These are phyloP conservation scores for Scheffersomyces segobiensis DNA, from an alignment of 1,139 yeast species.

Conservation along the genomic window DNA sequence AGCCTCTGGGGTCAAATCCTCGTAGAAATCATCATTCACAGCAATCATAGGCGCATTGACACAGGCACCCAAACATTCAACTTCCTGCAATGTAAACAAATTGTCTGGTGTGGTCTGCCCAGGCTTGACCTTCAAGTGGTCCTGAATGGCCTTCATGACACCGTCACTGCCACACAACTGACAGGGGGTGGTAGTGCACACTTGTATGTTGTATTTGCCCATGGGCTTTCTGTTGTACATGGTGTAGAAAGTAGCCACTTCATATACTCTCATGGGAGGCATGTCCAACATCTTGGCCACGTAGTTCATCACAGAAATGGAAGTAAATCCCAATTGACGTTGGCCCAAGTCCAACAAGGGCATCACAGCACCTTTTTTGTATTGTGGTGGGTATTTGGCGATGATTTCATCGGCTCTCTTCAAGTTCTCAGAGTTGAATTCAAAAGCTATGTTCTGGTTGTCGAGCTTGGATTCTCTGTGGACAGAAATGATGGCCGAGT, in stretches of 20 bases:
- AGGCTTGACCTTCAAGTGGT: constrained; percentile 64
- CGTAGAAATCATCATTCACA: constrained; percentile 79
- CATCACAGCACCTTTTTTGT: constrained; percentile 87
- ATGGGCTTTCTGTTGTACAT: constrained; percentile 89
- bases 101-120: constrained; percentile 81
- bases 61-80: constrained; percentile 91
- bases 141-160: constrained; percentile 68
- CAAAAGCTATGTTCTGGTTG: constrained; percentile 70
- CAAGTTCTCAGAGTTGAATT: constrained; percentile 68
- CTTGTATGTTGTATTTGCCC: constrained; percentile 83
- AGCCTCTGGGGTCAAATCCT: constrained; percentile 74
- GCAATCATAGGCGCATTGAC: constrained; percentile 91
- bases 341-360: constrained; percentile 86
- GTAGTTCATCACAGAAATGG: constrained; percentile 90
- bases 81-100: constrained; percentile 80
- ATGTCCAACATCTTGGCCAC: constrained; percentile 83
- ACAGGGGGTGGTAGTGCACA: constrained; percentile 91
- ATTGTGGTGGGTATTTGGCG: constrained; percentile 81
- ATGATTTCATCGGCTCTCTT: constrained; percentile 72
- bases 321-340: constrained; percentile 85
- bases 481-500: constrained; percentile 54
- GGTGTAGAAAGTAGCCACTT: constrained; percentile 90
- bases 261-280: constrained; percentile 96
- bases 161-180: constrained; percentile 83
- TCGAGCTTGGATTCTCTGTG: constrained; percentile 75